Evolutionary conservation across 2,329 filamentous ascomycete species (phyloP).

Genomic region (Fusarium sublunatum): DNA sequence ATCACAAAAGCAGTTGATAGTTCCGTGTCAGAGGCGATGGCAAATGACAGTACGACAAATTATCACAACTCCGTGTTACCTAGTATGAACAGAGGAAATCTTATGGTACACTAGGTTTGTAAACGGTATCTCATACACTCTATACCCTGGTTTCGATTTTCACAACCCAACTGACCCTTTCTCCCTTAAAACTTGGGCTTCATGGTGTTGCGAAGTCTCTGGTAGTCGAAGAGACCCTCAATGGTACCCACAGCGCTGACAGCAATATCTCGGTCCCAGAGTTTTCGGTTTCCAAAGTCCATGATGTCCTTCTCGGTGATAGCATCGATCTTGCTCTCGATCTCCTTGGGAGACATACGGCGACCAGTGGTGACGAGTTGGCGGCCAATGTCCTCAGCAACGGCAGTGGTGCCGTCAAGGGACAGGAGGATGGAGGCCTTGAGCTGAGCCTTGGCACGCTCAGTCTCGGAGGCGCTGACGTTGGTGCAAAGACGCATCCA

Average conservation of each 20-base stretch:
- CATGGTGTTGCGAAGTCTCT: slow-evolving; percentile 85
- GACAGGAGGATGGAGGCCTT: slow-evolving; percentile 98
- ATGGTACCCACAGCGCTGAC: slow-evolving; percentile 93
- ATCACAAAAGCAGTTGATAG: not conserved
- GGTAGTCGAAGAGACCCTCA: slow-evolving; percentile 85
- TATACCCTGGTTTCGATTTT: slow-evolving; percentile 60
- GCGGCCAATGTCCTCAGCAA: slow-evolving; percentile 97
- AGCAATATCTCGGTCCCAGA: slow-evolving; percentile 98
- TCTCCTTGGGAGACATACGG: slow-evolving; percentile 89
- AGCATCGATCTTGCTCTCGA: slow-evolving; percentile 88
- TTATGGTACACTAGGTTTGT: slow-evolving; percentile 67
- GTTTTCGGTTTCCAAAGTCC: slow-evolving; percentile 91
- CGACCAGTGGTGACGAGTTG: slow-evolving; percentile 98
- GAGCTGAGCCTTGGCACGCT: slow-evolving; percentile 98
- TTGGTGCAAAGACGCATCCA: slow-evolving; percentile 94
- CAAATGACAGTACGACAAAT: slow-evolving; percentile 28
- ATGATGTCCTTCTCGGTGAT: slow-evolving; percentile 98
- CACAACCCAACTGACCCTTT: slow-evolving; percentile 47
- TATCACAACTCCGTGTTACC: slow-evolving; percentile 49
- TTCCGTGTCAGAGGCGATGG: slow-evolving; percentile 6
- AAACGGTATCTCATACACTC: slow-evolving; percentile 68
- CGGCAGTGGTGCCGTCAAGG: slow-evolving; percentile 95
- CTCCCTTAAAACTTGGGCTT: slow-evolving; percentile 75
- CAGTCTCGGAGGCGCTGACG: slow-evolving; percentile 89
- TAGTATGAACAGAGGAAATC: slow-evolving; percentile 56